Evolutionary conservation across 345 rosid genomes (phyloP).

Genomic region (Euphorbia pulcherrima): DNA sequence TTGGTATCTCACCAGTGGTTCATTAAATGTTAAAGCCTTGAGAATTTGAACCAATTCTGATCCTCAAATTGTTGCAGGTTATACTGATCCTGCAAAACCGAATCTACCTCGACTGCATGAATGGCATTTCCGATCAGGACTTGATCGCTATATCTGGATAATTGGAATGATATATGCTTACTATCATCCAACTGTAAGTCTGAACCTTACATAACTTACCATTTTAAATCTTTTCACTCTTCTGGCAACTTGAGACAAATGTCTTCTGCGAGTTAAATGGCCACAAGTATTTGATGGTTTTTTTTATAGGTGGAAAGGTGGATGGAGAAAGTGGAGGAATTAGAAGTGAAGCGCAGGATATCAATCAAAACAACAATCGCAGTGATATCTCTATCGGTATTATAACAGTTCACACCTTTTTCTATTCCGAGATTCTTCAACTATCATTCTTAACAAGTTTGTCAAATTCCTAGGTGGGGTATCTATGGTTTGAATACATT

Average conservation of each 20-base stretch:
- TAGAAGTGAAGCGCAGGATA: slow-evolving; percentile 61
- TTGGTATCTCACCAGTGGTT: slow-evolving; percentile 35
- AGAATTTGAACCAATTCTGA: not conserved
- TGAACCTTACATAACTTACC: slow-evolving; percentile 7
- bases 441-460: slow-evolving; percentile 13
- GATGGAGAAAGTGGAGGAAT: slow-evolving; percentile 97
- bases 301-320: slow-evolving; percentile 75
- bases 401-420: slow-evolving; percentile 10
- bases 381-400: slow-evolving; percentile 52
- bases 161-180: slow-evolving; percentile 97
- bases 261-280: slow-evolving; percentile 12
- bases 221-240: slow-evolving; percentile 10
- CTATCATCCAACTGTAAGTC: slow-evolving; percentile 90
- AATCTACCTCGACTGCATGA: slow-evolving; percentile 68
- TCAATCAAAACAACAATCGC: slow-evolving; percentile 64
- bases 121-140: slow-evolving; percentile 99
- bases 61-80: slow-evolving; percentile 54
- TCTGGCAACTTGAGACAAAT: slow-evolving; percentile 9
- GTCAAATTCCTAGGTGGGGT: slow-evolving; percentile 61
- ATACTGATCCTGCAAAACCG: slow-evolving; percentile 86
- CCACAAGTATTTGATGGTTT: slow-evolving; percentile 10
- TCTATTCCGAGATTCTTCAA: not conserved
- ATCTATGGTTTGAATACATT: slow-evolving; percentile 75
- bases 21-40: slow-evolving; percentile 14
- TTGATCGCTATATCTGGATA: slow-evolving; percentile 99